These are phyloP conservation scores for Cryptococcus wingfieldii DNA, from an alignment of 1,284 basidiomycete genomes.

Conservation along the genomic window DNA sequence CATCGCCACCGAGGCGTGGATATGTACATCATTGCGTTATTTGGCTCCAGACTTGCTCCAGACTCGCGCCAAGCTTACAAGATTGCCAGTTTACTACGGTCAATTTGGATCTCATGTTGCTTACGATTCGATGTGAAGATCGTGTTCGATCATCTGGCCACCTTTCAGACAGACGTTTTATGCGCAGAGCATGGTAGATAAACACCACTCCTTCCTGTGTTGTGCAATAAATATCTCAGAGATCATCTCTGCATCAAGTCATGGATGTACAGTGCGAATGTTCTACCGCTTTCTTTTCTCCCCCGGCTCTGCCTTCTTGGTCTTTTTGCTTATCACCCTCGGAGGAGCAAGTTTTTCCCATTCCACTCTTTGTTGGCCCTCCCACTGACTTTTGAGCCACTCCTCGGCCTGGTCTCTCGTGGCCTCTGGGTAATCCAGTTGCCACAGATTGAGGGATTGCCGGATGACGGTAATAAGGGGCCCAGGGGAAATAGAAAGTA, in stretches of 20 bases:
- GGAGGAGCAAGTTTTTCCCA: slow-evolving; percentile 20
- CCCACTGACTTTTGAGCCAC: slow-evolving; percentile 58
- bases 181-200: no score
- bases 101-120: not conserved
- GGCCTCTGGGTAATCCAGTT: slow-evolving; percentile 66
- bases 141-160: not conserved
- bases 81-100: no score
- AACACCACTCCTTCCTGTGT: no score
- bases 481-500: slow-evolving; percentile 61
- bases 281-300: slow-evolving; percentile 24
- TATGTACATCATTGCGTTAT: no score
- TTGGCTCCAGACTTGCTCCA: not conserved
- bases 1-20: not conserved
- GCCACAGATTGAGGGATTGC: slow-evolving; percentile 70
- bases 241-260: not conserved
- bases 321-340: not conserved
- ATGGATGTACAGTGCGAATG: not conserved
- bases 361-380: slow-evolving; percentile 18
- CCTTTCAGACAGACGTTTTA: no score
- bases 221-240: no score
- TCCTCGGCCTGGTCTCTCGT: slow-evolving; percentile 62
- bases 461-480: slow-evolving; percentile 65
- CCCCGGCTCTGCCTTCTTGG: slow-evolving; percentile 10
- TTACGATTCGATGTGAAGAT: not conserved
- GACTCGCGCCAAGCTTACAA: no score